A percentile compares a stretch with the other conserved stretches of the same genome.
Evolutionary conservation across 1,284 basidiomycete species (phyloP).

Genomic region (Mycena citricolor): DNA sequence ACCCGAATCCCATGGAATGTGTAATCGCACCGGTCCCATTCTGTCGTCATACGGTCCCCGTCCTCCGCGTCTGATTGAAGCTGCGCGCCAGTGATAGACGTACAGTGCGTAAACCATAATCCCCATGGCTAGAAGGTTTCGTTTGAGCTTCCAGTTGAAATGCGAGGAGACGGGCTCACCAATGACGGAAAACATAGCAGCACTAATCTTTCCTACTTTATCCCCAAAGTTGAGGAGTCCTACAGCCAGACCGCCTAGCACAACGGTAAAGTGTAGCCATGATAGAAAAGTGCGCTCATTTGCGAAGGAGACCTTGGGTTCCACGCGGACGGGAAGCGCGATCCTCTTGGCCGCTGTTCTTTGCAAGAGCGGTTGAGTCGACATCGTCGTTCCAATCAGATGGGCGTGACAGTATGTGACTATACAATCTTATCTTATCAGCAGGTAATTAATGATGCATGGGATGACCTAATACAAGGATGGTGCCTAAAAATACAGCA

Average conservation of each 20-base stretch:
- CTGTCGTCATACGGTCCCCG: conserved; percentile 97
- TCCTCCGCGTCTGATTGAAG: conserved; percentile 88
- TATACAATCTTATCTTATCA: too few species aligned
- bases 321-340: conserved; percentile 90
- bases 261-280: conserved; percentile 96
- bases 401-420: too few species aligned
- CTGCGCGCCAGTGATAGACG: conserved; percentile 95
- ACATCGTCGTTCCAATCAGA: conserved; percentile 75
- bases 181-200: conserved; percentile 89
- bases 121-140: conserved; percentile 73
- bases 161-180: conserved; percentile 52
- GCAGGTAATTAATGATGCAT: too few species aligned
- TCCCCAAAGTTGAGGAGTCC: conserved; percentile 97
- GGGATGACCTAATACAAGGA: too few species aligned
- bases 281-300: conserved; percentile 95
- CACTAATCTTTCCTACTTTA: conserved; percentile 91
- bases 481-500: conserved; percentile 21
- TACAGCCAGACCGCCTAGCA: conserved; percentile 91
- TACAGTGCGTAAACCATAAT: conserved; percentile 96
- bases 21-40: conserved; percentile 57
- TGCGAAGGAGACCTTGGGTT: conserved; percentile 94
- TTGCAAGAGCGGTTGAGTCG: conserved; percentile 96
- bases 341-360: conserved; percentile 94
- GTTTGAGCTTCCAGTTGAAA: conserved; percentile 5
- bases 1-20: conserved; percentile 15